These are phyloP conservation scores for Diaporthe sp. DNA, from an alignment of 2,329 filamentous ascomycete species.

Conservation along the genomic window DNA sequence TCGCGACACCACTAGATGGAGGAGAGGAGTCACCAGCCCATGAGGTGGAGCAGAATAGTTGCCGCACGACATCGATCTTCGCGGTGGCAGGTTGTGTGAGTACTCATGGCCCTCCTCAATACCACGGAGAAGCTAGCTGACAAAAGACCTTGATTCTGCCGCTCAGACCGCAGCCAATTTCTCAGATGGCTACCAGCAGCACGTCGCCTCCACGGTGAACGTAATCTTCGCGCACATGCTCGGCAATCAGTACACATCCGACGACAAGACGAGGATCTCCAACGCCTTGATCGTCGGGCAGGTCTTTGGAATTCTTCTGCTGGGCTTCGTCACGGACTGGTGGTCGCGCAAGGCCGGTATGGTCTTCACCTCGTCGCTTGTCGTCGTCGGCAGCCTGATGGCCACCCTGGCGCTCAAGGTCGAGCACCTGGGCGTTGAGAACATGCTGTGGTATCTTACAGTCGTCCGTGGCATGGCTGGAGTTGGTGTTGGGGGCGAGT, in stretches of 20 bases:
- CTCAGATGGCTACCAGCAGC: conserved; percentile 52
- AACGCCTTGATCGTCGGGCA: conserved; percentile 51
- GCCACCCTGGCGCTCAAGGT: conserved; percentile 55
- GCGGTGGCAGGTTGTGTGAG: conserved; percentile 35
- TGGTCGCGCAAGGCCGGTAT: conserved; percentile 51
- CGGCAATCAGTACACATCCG: conserved; percentile 48
- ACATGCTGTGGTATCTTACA: conserved; percentile 56
- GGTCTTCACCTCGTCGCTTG: conserved; percentile 49
- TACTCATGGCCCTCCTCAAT: not conserved
- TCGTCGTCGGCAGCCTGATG: conserved; percentile 52
- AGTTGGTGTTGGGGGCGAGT: conserved; percentile 55
- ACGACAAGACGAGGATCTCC: conserved; percentile 49
- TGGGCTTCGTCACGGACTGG: conserved; percentile 50
- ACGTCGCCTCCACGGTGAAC: conserved; percentile 50
- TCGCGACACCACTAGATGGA: not conserved
- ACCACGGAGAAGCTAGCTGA: not conserved
- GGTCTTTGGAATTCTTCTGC: conserved; percentile 51
- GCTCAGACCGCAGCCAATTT: conserved; percentile 47
- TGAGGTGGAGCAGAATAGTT: not conserved
- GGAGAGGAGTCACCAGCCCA: rapidly evolving
- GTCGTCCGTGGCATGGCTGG: conserved; percentile 54
- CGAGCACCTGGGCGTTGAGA: conserved; percentile 39
- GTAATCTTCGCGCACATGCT: conserved; percentile 51
- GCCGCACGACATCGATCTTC: conserved; percentile 15
- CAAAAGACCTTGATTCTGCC: too few species aligned